Evolutionary conservation across 148 eudicot species (phyloP).

Genomic region (Vaccinium vitisidaea): DNA sequence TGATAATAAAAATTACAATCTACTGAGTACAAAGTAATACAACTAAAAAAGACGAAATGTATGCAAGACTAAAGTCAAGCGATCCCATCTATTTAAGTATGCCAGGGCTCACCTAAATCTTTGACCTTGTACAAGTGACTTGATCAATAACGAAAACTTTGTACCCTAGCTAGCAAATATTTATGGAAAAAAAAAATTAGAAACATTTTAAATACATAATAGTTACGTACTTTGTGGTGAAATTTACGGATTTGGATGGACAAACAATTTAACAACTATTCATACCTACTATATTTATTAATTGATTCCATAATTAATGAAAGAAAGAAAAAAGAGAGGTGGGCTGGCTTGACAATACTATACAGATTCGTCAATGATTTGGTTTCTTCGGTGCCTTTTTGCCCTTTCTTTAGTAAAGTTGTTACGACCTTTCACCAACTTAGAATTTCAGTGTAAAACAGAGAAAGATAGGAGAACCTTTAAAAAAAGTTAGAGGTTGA

Average conservation of each 20-base stretch:
- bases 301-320: not conserved
- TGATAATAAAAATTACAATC: too few relatives aligned
- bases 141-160: not conserved
- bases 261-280: not conserved
- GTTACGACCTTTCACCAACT: not conserved
- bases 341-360: too few relatives aligned
- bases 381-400: not conserved
- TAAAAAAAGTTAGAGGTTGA: too few relatives aligned
- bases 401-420: not conserved
- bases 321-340: too few relatives aligned
- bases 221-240: not conserved
- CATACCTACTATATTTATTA: not conserved
- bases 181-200: not conserved
- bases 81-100: too few relatives aligned
- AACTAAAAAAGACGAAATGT: too few relatives aligned
- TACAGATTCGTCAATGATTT: not conserved
- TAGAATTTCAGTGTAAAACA: not conserved
- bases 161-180: not conserved
- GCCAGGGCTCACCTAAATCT: too few relatives aligned
- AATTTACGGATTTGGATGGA: not conserved
- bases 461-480: not conserved
- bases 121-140: too few relatives aligned
- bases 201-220: too few relatives aligned
- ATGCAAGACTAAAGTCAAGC: too few relatives aligned
- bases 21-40: too few relatives aligned